phyloP scores from a whole-genome alignment of 352 stramenopile species.

The Chrysophaeum taylorii region DNA sequence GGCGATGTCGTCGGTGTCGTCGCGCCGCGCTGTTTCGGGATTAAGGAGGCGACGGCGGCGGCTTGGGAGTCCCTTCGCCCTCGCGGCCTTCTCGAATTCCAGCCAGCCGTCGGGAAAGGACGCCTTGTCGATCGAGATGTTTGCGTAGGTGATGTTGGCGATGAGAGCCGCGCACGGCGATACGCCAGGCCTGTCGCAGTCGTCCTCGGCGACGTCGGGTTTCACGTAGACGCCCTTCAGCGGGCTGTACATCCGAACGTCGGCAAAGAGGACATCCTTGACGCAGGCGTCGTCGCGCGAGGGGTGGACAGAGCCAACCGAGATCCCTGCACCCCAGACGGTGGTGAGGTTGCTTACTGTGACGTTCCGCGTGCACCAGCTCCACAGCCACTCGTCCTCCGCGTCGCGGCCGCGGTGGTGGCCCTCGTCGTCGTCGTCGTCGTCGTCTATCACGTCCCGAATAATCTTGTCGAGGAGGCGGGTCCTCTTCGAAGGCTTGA shows the following conservation, averaged over 20 bases:
- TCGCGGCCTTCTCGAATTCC: too few relatives aligned
- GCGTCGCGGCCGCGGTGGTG: too few relatives aligned
- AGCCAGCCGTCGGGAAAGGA: too few relatives aligned
- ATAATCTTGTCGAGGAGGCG: background rate
- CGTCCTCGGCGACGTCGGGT: background rate
- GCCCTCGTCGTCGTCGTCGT: too few relatives aligned
- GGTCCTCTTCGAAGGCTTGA: background rate
- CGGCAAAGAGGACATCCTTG: background rate
- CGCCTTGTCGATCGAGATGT: background rate
- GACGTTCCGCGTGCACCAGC: conserved; percentile 8
- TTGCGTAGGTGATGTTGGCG: background rate
- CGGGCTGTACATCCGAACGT: background rate
- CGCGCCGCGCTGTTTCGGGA: background rate
- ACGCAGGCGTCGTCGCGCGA: background rate
- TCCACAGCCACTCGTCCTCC: too few relatives aligned
- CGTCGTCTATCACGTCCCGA: too few relatives aligned
- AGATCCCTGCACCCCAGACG: background rate
- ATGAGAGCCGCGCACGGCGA: background rate
- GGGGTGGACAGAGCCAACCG: background rate
- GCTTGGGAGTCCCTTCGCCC: too few relatives aligned
- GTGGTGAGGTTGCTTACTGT: background rate
- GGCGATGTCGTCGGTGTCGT: background rate
- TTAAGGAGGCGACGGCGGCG: background rate
- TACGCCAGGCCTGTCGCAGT: background rate
- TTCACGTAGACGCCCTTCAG: background rate